Percentiles rank a stretch among this genome's conserved stretches.
Evolutionary conservation across 2,329 filamentous ascomycete genomes (phyloP).

Genomic region (Xylariaceae sp.): DNA sequence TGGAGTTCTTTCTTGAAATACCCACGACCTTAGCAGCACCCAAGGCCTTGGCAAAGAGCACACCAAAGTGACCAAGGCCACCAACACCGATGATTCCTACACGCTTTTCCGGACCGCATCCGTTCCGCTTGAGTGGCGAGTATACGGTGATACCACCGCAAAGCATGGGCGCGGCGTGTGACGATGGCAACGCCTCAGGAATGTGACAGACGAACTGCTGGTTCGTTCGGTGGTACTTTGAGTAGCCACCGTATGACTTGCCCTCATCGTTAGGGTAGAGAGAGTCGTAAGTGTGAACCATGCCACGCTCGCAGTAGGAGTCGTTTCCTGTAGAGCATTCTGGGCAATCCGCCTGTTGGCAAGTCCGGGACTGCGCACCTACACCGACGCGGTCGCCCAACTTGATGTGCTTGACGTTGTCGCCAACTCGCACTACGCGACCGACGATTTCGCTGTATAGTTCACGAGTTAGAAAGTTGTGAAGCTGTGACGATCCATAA

Average conservation of each 20-base stretch:
- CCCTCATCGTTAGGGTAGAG: constrained; percentile 46
- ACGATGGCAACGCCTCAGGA: constrained; percentile 38
- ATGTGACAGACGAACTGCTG: constrained; percentile 45
- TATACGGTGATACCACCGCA: constrained; percentile 67
- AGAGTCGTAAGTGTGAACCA: constrained; percentile 50
- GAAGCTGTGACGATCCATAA: background rate
- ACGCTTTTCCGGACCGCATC: constrained; percentile 60
- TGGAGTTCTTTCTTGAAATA: constrained; percentile 49
- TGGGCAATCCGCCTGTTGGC: constrained; percentile 41
- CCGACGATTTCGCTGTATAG: constrained; percentile 52
- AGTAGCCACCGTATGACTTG: constrained; percentile 56
- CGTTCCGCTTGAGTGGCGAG: constrained; percentile 56
- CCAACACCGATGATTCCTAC: constrained; percentile 66
- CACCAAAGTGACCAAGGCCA: constrained; percentile 63
- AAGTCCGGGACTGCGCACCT: constrained; percentile 55
- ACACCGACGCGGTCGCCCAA: constrained; percentile 39
- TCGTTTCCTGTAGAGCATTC: constrained; percentile 39
- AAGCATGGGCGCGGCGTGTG: constrained; percentile 56
- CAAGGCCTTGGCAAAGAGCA: constrained; percentile 64
- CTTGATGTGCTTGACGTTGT: constrained; percentile 46
- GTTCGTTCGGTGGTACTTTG: constrained; percentile 33
- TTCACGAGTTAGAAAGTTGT: background rate
- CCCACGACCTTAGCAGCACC: constrained; percentile 56
- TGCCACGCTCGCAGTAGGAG: constrained; percentile 37
- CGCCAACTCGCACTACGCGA: constrained; percentile 52